These are phyloP conservation scores for Elaeis guineensis DNA, from an alignment of 176 grass and related monocot species.

Conservation along the genomic window DNA sequence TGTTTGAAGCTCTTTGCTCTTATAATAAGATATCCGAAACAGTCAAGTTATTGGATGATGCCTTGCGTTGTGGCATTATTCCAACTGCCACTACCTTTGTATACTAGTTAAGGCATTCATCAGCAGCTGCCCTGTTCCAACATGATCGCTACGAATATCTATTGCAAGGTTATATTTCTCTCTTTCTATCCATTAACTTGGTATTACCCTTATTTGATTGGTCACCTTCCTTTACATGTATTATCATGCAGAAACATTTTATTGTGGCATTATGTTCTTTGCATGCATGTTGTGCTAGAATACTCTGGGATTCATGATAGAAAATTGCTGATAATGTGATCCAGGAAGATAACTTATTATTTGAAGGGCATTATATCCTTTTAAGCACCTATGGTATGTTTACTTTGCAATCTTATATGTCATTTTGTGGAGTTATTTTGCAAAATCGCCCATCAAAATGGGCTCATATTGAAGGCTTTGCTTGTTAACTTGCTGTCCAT, in stretches of 20 bases:
- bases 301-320: too few relatives aligned
- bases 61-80: constrained; percentile 42
- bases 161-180: constrained; percentile 6
- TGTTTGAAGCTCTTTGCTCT: constrained; percentile 81
- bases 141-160: constrained; percentile 25
- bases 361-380: too few relatives aligned
- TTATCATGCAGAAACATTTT: background rate
- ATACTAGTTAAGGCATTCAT: constrained; percentile 76
- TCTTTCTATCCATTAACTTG: background rate
- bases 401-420: too few relatives aligned
- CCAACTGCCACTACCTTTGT: constrained; percentile 77
- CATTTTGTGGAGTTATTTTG: too few relatives aligned
- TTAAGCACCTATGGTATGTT: too few relatives aligned
- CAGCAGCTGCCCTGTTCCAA: constrained; percentile 38
- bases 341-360: too few relatives aligned
- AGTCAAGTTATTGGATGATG: constrained; percentile 52
- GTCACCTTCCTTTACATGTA: background rate
- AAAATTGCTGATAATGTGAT: too few relatives aligned
- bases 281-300: too few relatives aligned
- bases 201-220: background rate
- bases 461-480: too few relatives aligned
- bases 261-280: background rate
- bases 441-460: too few relatives aligned
- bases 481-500: too few relatives aligned
- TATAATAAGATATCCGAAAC: constrained; percentile 59